Conservation (phyloP, 2,329 filamentous ascomycete species). For the Mollisiaceae sp. region DNA sequence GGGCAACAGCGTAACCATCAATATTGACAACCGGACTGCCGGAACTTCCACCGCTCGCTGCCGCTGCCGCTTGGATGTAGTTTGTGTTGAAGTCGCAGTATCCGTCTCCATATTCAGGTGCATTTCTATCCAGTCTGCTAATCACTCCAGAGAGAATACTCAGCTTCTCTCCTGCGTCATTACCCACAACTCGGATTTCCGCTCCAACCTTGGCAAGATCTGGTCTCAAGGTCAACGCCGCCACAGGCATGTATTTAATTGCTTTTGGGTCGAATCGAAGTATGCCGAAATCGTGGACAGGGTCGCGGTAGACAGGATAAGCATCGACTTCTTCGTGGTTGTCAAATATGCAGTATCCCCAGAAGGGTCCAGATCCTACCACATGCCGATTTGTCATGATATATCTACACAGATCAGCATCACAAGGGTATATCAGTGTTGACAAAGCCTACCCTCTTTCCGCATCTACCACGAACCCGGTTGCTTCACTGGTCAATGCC, state of each 20-base stretch:
- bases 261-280: slow-evolving; percentile 93
- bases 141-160: slow-evolving; percentile 98
- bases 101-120: slow-evolving; percentile 95
- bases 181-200: slow-evolving; percentile 96
- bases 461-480: slow-evolving; percentile 96
- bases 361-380: slow-evolving; percentile 93
- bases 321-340: slow-evolving; percentile 98
- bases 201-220: slow-evolving; percentile 88
- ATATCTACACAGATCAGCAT: slow-evolving; percentile 55
- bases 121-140: slow-evolving; percentile 92
- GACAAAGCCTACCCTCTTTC: slow-evolving; percentile 68
- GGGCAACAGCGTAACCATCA: slow-evolving; percentile 86
- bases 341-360: slow-evolving; percentile 98
- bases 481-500: slow-evolving; percentile 92
- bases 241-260: slow-evolving; percentile 96
- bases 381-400: slow-evolving; percentile 92
- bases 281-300: slow-evolving; percentile 98
- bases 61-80: slow-evolving; percentile 97
- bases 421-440: neutral
- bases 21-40: slow-evolving; percentile 97
- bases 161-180: slow-evolving; percentile 97
- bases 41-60: slow-evolving; percentile 96
- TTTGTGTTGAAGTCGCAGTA: slow-evolving; percentile 97
- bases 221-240: slow-evolving; percentile 78
- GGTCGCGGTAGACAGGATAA: slow-evolving; percentile 95